These are phyloP conservation scores for Allium cepa DNA, from an alignment of 106 monocot genomes.

Conservation along the genomic window DNA sequence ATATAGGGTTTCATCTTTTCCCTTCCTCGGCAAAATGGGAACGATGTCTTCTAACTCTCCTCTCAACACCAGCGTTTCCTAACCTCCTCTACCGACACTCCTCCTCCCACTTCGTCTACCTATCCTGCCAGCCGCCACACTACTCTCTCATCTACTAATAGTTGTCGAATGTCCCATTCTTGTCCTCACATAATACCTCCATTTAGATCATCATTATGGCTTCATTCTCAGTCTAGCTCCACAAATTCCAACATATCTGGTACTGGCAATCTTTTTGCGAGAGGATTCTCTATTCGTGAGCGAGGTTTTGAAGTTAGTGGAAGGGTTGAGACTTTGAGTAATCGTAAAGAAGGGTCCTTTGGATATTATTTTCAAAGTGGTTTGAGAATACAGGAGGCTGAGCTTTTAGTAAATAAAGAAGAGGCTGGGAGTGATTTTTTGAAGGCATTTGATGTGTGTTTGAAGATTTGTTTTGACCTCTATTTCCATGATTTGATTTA, in stretches of 20 bases:
- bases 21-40: conserved; percentile 25
- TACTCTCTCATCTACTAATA: background rate
- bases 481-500: too few species aligned
- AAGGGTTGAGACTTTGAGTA: conserved; percentile 14
- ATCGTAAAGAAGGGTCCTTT: conserved; percentile 8
- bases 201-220: too few species aligned
- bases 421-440: too few species aligned
- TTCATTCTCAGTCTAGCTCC: too few species aligned
- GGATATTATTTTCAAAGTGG: conserved; percentile 7
- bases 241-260: too few species aligned
- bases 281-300: too few species aligned
- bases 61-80: conserved; percentile 26
- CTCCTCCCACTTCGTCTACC: conserved; percentile 21
- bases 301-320: conserved; percentile 28
- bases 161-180: too few species aligned
- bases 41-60: conserved; percentile 47
- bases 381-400: conserved; percentile 16
- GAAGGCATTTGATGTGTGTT: too few species aligned
- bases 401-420: conserved; percentile 9
- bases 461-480: too few species aligned
- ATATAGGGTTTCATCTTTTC: background rate
- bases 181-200: too few species aligned
- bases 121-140: conserved; percentile 7
- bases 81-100: conserved; percentile 24
- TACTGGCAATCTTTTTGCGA: too few species aligned